Evolutionary conservation across 257 asterid genomes (phyloP).

Genomic region (Solanum paucissectum): DNA sequence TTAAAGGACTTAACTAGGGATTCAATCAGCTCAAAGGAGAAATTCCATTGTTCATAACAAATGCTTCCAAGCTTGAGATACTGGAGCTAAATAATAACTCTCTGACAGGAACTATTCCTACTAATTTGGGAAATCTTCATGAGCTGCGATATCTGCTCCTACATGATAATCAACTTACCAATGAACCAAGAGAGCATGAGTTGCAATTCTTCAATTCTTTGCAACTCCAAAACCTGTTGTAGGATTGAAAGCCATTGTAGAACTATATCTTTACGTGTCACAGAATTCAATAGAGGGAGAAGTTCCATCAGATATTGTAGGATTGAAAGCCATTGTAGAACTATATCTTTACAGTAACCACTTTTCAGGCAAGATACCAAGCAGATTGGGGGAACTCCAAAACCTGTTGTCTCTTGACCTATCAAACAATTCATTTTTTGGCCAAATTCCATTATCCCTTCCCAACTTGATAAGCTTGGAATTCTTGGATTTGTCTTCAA

Average conservation of each 20-base stretch:
- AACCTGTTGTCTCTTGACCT: constrained; percentile 12
- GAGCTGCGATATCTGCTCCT: constrained; percentile 4
- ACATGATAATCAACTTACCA: constrained; percentile 6
- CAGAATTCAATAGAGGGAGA: constrained; percentile 15
- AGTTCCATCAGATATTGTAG: constrained; percentile 16
- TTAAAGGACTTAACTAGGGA: not conserved
- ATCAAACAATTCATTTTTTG: constrained; percentile 19
- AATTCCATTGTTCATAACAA: constrained; percentile 15
- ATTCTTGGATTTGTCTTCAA: constrained; percentile 18
- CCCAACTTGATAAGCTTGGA: constrained; percentile 22
- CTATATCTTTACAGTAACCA: constrained; percentile 22
- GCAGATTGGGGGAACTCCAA: constrained; percentile 14
- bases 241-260: too few species aligned
- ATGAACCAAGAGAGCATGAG: not conserved
- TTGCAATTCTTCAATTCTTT: constrained; percentile 17
- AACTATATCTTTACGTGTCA: not conserved
- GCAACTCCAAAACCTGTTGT: not conserved
- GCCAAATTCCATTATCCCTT: constrained; percentile 26
- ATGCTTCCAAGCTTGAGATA: constrained; percentile 14
- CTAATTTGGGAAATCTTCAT: constrained; percentile 16
- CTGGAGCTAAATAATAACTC: constrained; percentile 3
- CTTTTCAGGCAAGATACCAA: constrained; percentile 18
- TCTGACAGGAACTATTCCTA: constrained; percentile 17
- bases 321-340: constrained; percentile 1
- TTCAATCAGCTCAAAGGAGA: constrained; percentile 13